Base-by-base conservation (phyloP, 2,329 filamentous ascomycete species). In the Fusarium floridanum region DNA sequence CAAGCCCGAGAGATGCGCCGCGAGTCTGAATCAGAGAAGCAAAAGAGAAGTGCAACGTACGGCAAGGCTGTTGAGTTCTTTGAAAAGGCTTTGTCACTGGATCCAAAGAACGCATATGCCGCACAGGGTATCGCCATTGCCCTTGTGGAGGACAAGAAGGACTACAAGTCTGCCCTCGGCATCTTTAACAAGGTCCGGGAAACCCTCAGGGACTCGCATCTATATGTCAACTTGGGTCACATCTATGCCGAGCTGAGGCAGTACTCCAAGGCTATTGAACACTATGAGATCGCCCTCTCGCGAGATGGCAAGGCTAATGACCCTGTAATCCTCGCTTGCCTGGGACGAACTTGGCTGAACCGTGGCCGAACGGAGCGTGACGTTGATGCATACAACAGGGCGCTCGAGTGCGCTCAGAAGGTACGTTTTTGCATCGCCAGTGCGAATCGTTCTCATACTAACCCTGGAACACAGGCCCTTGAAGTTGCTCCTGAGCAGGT, bases 31-130 rank as follows among this genome's bases (percentile, higher is more conserved):
- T 88, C 91, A 69, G 96, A 99, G 70, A 97, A 94, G 84, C 93
- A 97, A 78, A 98, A 97, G 85, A 92, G 95, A 63, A 93, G 92
- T 67, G 94, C 93, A 77, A 93, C 91, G 71, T 99, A 98, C 81
- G 91, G 92, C 81, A 95, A 96, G 76, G 95, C 97, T 0, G 95
- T 98, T 12, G 97, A 99, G 81, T 99, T 99, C 84, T 99, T 98
- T 78, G 97, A 98, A 82, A 99, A 99, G 85, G 96, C 96, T 6
- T 86, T 99, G 24, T 95, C 97, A 73, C 86, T 99, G n/a, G 97
- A 99, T 79, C 92, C 95, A 0, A 95, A 93, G 85, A 99, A 98
- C 77, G 96, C 97, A 0, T 98, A 97, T 81, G 97, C 97, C 9
- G 97, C 97, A 2, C 97, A 99, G 81, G 97, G 97, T 70, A 91